A percentile compares a stretch with the other conserved stretches of the same genome.
Conservation (phyloP, 768 basidiomycete genomes). For the Termitomyces sp. region DNA sequence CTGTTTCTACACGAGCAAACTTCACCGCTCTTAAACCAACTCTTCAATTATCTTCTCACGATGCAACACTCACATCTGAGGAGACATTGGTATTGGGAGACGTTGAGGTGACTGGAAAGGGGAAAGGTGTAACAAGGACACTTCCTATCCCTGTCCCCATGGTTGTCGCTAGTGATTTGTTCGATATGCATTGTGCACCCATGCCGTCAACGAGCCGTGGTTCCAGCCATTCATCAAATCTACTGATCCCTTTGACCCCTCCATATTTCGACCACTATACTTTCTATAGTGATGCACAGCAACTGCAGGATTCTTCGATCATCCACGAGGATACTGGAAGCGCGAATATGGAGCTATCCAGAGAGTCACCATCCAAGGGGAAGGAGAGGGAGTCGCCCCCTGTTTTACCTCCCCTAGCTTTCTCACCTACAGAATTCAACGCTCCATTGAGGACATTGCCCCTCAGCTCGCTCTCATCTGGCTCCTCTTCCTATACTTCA, state of each 20-base stretch:
- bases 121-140: conserved; percentile 53
- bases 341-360: conserved; percentile 9
- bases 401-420: conserved; percentile 61
- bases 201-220: conserved; percentile 20
- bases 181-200: conserved; percentile 26
- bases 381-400: conserved; percentile 66
- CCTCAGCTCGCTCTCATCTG: conserved; percentile 26
- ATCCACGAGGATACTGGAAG: conserved; percentile 2
- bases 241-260: conserved; percentile 23
- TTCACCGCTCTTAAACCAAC: neutral
- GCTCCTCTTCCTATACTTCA: conserved; percentile 37
- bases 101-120: conserved; percentile 36
- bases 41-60: conserved; percentile 26
- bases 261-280: conserved; percentile 15
- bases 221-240: conserved; percentile 18
- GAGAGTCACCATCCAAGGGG: conserved; percentile 33
- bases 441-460: conserved; percentile 38
- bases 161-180: conserved; percentile 36
- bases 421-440: conserved; percentile 51
- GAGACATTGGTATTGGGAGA: conserved; percentile 14
- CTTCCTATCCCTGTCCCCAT: conserved; percentile 40
- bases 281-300: conserved; percentile 5
- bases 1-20: conserved; percentile 7
- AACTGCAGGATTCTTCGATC: conserved; percentile 14
- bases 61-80: conserved; percentile 25